Conservation (phyloP, 1,284 basidiomycete species). For the Hypsizygus ulmarius region DNA sequence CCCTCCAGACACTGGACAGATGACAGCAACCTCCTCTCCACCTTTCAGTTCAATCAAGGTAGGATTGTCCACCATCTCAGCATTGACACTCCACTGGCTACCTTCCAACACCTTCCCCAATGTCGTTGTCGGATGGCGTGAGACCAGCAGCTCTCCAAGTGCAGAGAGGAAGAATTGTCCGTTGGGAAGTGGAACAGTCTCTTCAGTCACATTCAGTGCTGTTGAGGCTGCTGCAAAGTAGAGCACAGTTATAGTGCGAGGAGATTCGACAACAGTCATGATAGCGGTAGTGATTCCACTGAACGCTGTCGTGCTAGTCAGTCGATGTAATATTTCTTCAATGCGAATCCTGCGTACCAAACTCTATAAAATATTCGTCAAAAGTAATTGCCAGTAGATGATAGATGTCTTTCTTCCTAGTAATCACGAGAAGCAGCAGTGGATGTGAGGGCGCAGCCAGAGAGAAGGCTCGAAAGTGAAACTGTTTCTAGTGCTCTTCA, state of each 20-base stretch:
- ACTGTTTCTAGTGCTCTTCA: too few species aligned
- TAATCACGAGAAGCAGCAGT: too few species aligned
- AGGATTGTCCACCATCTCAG: constrained; percentile 72
- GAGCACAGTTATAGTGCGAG: constrained; percentile 55
- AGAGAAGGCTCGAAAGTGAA: too few species aligned
- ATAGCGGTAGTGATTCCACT: constrained; percentile 11
- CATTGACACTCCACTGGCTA: constrained; percentile 77
- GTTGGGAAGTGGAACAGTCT: constrained; percentile 46
- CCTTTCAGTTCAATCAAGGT: constrained; percentile 51
- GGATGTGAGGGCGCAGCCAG: too few species aligned
- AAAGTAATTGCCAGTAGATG: too few species aligned
- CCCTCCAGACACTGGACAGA: constrained; percentile 81
- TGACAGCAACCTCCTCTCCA: constrained; percentile 77
- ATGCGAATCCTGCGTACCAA: too few species aligned
- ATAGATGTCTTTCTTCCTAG: too few species aligned
- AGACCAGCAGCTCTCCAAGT: constrained; percentile 48
- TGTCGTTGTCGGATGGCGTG: constrained; percentile 48
- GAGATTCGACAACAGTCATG: constrained; percentile 9
- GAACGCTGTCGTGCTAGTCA: too few species aligned
- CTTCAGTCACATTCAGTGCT: constrained; percentile 53
- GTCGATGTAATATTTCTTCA: too few species aligned
- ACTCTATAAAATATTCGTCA: too few species aligned
- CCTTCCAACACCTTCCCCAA: constrained; percentile 52
- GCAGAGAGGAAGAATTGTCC: constrained; percentile 48
- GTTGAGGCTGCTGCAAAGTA: constrained; percentile 82